Evolutionary conservation across 495 filamentous ascomycete genomes (phyloP).

Genomic region (Jackrogersella minutella): DNA sequence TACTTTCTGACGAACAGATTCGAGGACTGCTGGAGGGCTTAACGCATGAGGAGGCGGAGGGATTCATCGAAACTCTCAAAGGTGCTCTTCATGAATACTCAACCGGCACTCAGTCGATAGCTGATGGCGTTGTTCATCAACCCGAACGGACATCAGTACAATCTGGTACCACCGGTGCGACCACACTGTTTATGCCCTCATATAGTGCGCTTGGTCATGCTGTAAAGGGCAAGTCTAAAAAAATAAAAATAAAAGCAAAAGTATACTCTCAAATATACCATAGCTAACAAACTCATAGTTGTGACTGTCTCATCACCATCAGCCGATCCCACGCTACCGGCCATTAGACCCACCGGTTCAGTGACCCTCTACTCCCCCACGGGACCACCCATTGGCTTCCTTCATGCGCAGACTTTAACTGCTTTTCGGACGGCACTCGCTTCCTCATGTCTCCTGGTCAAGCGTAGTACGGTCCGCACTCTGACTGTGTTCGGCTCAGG

Average conservation of each 20-base stretch:
- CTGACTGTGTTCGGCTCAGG: conserved; percentile 89
- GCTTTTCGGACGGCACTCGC: conserved; percentile 93
- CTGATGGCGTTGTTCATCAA: conserved; percentile 66
- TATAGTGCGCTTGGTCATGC: conserved; percentile 57
- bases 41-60: conserved; percentile 70
- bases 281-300: conserved; percentile 40
- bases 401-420: conserved; percentile 87
- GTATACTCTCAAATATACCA: background rate
- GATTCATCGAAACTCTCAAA: conserved; percentile 70
- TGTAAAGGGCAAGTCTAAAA: conserved; percentile 54
- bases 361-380: conserved; percentile 72
- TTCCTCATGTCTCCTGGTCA: conserved; percentile 74
- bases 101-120: conserved; percentile 64
- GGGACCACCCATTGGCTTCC: conserved; percentile 77
- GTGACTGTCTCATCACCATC: conserved; percentile 48
- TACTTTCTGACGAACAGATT: conserved; percentile 78
- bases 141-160: conserved; percentile 78
- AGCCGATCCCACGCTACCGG: conserved; percentile 31
- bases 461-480: conserved; percentile 72
- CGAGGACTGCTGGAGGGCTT: conserved; percentile 73
- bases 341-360: conserved; percentile 76
- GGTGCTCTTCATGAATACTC: conserved; percentile 85
- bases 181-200: conserved; percentile 93
- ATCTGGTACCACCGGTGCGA: conserved; percentile 70
- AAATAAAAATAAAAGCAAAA: background rate